These are phyloP conservation scores for Conticribra guillardii DNA, from an alignment of 108 stramenopile species.

Conservation along the genomic window DNA sequence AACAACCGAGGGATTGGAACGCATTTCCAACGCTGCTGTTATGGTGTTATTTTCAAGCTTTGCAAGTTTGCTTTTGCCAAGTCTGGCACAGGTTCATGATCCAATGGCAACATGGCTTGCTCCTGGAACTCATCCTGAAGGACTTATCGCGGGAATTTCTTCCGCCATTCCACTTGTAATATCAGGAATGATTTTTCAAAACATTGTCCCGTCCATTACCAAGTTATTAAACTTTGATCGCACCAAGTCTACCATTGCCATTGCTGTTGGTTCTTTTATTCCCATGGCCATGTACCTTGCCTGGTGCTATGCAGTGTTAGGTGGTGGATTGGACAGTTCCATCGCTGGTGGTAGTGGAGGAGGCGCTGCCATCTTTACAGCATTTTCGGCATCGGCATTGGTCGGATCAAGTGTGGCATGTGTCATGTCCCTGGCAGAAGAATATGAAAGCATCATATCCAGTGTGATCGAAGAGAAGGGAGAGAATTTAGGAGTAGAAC, in stretches of 20 bases:
- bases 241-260: constrained; percentile 51
- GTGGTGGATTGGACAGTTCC: constrained; percentile 57
- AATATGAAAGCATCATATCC: constrained; percentile 60
- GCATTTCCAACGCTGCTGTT: constrained; percentile 55
- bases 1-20: constrained; percentile 49
- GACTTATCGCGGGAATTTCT: constrained; percentile 18
- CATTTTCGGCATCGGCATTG: constrained; percentile 64
- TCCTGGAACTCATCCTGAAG: constrained; percentile 33
- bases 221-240: constrained; percentile 73
- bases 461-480: too few species aligned
- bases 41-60: constrained; percentile 65
- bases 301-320: constrained; percentile 68
- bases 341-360: constrained; percentile 26
- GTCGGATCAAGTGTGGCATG: constrained; percentile 63
- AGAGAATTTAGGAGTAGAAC: constrained; percentile 12
- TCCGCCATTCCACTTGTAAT: constrained; percentile 62
- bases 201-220: constrained; percentile 79
- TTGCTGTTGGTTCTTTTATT: constrained; percentile 63
- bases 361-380: constrained; percentile 50
- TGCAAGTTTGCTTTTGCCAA: constrained; percentile 61
- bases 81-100: constrained; percentile 58
- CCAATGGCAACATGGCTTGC: constrained; percentile 49
- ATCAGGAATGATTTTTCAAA: constrained; percentile 68
- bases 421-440: constrained; percentile 66
- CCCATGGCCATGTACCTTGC: constrained; percentile 74